phyloP scores from a whole-genome alignment of 2,329 filamentous ascomycete genomes.

The Exophiala aquamarina region DNA sequence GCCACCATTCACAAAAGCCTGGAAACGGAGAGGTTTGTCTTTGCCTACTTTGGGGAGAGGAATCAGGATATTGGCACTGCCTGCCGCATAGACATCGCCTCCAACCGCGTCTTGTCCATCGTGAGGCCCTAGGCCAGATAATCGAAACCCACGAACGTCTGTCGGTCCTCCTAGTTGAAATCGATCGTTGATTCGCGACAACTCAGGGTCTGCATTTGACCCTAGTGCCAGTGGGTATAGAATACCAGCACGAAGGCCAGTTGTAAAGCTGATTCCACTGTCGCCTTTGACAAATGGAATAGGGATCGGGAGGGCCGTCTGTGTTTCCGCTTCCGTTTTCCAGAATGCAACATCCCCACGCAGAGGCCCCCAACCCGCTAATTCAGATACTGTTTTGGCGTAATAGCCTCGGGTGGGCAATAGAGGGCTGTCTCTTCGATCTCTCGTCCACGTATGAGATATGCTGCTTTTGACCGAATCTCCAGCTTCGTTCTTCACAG shows the following conservation, averaged over 20 bases:
- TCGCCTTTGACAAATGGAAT: constrained; percentile 67
- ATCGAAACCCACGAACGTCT: constrained; percentile 89
- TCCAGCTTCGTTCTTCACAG: constrained; percentile 79
- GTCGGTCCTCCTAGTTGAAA: constrained; percentile 94
- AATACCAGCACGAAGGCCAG: constrained; percentile 75
- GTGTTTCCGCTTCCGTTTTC: constrained; percentile 84
- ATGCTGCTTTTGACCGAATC: constrained; percentile 88
- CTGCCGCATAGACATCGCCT: constrained; percentile 88
- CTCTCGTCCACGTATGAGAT: constrained; percentile 75
- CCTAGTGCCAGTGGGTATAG: constrained; percentile 77
- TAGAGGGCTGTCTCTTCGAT: constrained; percentile 80
- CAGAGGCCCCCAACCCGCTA: constrained; percentile 84
- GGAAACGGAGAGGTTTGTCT: constrained; percentile 81
- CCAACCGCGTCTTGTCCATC: constrained; percentile 85
- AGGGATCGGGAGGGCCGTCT: constrained; percentile 71
- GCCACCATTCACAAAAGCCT: constrained; percentile 89
- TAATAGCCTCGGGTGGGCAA: constrained; percentile 82
- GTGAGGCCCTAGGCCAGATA: constrained; percentile 83
- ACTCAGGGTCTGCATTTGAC: constrained; percentile 52
- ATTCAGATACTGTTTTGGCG: constrained; percentile 71
- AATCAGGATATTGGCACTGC: constrained; percentile 79
- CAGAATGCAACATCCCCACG: constrained; percentile 90
- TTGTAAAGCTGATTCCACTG: constrained; percentile 79
- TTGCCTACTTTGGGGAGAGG: constrained; percentile 79
- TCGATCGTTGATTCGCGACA: constrained; percentile 86